These are phyloP conservation scores for Stephanocyclus meneghinianus DNA, from an alignment of 352 stramenopile genomes.

Conservation along the genomic window DNA sequence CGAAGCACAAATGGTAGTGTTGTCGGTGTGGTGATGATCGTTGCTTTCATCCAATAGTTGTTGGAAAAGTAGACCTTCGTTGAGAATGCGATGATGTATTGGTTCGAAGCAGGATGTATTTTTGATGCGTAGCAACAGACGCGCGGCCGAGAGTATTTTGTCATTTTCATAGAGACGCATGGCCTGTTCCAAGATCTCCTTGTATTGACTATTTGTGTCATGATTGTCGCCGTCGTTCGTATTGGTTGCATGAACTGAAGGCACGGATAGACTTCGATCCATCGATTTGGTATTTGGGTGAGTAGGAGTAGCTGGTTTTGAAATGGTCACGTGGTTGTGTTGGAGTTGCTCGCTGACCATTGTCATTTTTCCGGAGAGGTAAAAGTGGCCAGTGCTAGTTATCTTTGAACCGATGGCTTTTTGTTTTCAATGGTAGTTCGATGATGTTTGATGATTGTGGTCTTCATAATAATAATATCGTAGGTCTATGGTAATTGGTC, in stretches of 20 bases:
- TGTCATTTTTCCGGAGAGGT: too few relatives aligned
- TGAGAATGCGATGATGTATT: conserved; percentile 53
- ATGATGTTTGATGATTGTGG: too few relatives aligned
- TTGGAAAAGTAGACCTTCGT: conserved; percentile 49
- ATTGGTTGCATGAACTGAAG: neutral
- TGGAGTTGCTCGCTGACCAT: too few relatives aligned
- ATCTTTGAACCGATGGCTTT: too few relatives aligned
- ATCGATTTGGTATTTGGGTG: too few relatives aligned
- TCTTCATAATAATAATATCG: too few relatives aligned
- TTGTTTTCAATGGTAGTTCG: too few relatives aligned
- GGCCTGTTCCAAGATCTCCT: conserved; percentile 25
- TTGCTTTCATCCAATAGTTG: conserved; percentile 33
- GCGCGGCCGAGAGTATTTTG: conserved; percentile 57
- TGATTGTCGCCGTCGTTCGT: neutral
- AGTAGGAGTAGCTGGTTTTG: too few relatives aligned
- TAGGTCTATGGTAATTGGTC: too few relatives aligned
- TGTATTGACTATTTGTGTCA: neutral
- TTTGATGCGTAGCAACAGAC: conserved; percentile 47
- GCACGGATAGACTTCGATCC: too few relatives aligned
- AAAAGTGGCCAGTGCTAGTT: too few relatives aligned
- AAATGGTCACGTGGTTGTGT: too few relatives aligned
- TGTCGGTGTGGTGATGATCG: conserved; percentile 9
- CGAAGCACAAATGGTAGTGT: conserved; percentile 9
- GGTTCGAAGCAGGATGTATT: conserved; percentile 25
- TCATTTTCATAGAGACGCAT: conserved; percentile 42